Base-by-base conservation (phyloP, 2,329 filamentous ascomycete species). In the Aureobasidium sp. region DNA sequence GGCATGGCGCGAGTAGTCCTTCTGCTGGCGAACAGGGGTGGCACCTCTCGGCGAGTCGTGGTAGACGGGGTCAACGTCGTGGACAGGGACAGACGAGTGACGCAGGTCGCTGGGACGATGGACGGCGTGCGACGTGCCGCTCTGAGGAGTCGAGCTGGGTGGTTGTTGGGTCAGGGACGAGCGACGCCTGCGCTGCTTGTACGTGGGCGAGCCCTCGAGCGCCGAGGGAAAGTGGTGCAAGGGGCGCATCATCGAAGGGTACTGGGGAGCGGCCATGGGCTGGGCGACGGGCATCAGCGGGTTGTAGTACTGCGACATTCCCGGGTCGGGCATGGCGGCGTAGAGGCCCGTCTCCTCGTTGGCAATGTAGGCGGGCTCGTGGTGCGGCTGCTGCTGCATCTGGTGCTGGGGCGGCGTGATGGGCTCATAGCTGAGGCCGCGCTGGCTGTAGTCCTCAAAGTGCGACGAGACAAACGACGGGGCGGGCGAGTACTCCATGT, bases 391-490 rank as follows among this genome's bases (percentile, higher is more conserved):
- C 11, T 60, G 52, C 22, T 44, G 57, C 67, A 96, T 87, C 15
- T 89, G 85, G 76, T 97, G 91, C 74, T 97, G 94, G 17, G 94
- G 94, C 63, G 94, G 94, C 0, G 94, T 99, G 68, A 99, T 86
- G 58, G 94, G 94, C 81, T 99, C 94, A 73, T 93, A 99, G 2
- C 93, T 97, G 70, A 97, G 86, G 57, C 91, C 94, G 63, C 94
- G 89, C 73, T 92, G 93, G 84, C 91, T 96, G 81, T 97, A 99
- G 74, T 97, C 93, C 73, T 97, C 94, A 70, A 93, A 96, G 71
- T 97, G 92, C 0, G 94, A 97, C n/a, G 94, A 97, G 58, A 96
- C 92, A 71, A 97, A 97, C 1, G 94, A 97, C 2, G 94, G 94
- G 0, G 94, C 94, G 59, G 94, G 94, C 17, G 94, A 99, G 80